These are phyloP conservation scores for Zychaea mexicana DNA, from an alignment of 371 early-diverging fungal genomes.

Conservation along the genomic window DNA sequence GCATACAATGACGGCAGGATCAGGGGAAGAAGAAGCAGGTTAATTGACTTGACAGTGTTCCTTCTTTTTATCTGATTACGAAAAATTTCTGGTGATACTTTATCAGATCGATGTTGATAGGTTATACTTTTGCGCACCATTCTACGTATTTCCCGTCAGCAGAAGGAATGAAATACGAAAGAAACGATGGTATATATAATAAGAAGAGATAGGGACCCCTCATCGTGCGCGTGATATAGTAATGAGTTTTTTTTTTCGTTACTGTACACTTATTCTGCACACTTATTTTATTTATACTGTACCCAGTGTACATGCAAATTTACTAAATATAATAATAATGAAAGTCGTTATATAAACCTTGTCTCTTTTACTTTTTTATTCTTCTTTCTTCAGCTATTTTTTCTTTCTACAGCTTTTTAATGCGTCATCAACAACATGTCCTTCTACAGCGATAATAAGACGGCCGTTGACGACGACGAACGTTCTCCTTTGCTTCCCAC, in stretches of 20 bases:
- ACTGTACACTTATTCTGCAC: background rate
- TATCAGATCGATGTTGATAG: background rate
- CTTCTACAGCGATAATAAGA: slow-evolving; percentile 1
- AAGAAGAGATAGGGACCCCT: background rate
- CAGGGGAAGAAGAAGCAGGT: too few species aligned
- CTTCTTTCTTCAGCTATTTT: background rate
- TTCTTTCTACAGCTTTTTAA: background rate
- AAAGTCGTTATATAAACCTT: too few species aligned
- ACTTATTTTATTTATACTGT: background rate
- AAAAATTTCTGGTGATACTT: background rate
- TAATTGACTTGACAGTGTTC: too few species aligned
- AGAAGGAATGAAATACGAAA: too few species aligned
- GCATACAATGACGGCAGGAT: too few species aligned
- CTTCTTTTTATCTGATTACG: background rate
- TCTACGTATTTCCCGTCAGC: background rate
- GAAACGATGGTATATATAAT: too few species aligned
- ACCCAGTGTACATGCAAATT: background rate
- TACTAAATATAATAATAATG: too few species aligned
- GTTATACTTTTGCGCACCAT: background rate
- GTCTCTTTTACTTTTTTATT: background rate
- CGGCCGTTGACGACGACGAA: background rate
- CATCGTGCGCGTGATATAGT: slow-evolving; percentile 1
- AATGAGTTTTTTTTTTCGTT: background rate
- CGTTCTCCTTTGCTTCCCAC: background rate
- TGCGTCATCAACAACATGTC: background rate